Conservation (phyloP, 768 basidiomycete genomes). For the Hypsizygus marmoreus region DNA sequence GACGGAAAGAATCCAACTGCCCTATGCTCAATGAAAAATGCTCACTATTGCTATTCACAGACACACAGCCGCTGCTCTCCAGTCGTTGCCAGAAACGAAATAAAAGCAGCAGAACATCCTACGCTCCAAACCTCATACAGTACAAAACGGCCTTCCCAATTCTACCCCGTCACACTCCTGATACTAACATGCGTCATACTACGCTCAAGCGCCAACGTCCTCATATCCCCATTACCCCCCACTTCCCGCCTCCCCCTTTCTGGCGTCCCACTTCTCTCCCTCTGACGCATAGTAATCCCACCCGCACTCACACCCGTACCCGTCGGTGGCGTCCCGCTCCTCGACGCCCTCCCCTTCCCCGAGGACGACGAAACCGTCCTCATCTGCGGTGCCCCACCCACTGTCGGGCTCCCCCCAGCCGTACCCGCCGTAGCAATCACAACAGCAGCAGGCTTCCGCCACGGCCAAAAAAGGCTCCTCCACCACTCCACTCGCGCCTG, state of each 20-base stretch:
- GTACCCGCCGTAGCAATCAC: too few relatives aligned
- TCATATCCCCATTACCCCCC: slow-evolving; percentile 16
- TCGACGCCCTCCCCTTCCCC: slow-evolving; percentile 26
- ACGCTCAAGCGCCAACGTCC: slow-evolving; percentile 23
- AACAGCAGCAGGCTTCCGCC: background rate
- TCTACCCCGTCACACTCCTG: too few relatives aligned
- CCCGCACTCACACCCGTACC: slow-evolving; percentile 12
- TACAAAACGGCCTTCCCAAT: too few relatives aligned
- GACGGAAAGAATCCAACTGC: too few relatives aligned
- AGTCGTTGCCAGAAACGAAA: too few relatives aligned
- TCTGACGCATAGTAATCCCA: slow-evolving; percentile 31
- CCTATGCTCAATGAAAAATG: too few relatives aligned
- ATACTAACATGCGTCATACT: slow-evolving; percentile 22
- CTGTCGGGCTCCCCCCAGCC: slow-evolving; percentile 6
- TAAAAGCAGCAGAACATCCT: too few relatives aligned
- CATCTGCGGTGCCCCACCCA: slow-evolving; percentile 18
- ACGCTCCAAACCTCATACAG: too few relatives aligned
- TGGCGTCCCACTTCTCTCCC: slow-evolving; percentile 25
- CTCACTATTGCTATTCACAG: too few relatives aligned
- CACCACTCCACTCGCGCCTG: slow-evolving; percentile 35
- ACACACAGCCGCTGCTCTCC: too few relatives aligned
- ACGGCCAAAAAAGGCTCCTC: slow-evolving; percentile 29
- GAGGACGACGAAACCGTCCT: slow-evolving; percentile 27
- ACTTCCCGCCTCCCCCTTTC: slow-evolving; percentile 1
- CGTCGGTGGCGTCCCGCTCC: slow-evolving; percentile 38